Conservation (phyloP, 177 flowering plant genomes). For the Vitis hybrid region DNA sequence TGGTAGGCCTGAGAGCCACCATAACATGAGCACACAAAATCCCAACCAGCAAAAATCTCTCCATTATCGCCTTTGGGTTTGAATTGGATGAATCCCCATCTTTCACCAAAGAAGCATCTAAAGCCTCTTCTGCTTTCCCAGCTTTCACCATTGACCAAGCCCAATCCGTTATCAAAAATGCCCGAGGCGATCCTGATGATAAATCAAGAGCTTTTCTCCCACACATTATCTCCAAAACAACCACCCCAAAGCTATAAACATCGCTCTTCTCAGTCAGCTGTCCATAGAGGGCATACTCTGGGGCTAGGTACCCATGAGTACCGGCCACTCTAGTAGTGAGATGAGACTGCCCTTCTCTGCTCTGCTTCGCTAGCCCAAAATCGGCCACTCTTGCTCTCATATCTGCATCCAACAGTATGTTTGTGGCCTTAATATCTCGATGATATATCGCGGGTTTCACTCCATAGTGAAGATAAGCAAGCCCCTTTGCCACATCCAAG, state of each 20-base stretch:
- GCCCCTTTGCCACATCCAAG: conserved; percentile 75
- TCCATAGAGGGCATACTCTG: conserved; percentile 80
- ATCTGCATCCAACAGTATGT: conserved; percentile 67
- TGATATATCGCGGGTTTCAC: conserved; percentile 80
- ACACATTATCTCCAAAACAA: conserved; percentile 74
- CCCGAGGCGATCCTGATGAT: conserved; percentile 35
- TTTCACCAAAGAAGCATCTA: conserved; percentile 43
- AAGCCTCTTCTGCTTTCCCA: conserved; percentile 47
- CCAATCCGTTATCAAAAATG: conserved; percentile 71
- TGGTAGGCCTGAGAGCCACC: conserved; percentile 80
- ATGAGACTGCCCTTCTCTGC: conserved; percentile 79
- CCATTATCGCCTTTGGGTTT: conserved; percentile 59
- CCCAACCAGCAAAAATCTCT: conserved; percentile 69
- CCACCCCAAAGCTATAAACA: conserved; percentile 82
- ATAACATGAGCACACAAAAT: conserved; percentile 82
- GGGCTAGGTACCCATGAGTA: conserved; percentile 84
- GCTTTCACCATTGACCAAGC: conserved; percentile 67
- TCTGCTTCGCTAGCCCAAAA: conserved; percentile 77
- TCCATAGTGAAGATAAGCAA: conserved; percentile 80
- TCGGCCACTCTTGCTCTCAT: conserved; percentile 84
- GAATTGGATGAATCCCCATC: conserved; percentile 28
- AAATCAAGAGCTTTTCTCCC: conserved; percentile 76
- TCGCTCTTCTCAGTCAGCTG: conserved; percentile 86
- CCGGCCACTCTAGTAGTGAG: conserved; percentile 84
- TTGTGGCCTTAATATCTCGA: conserved; percentile 75